Percentiles rank a stretch among this genome's conserved stretches.
phyloP scores from a whole-genome alignment of 768 basidiomycete genomes.

The Tulasnella sp. region DNA sequence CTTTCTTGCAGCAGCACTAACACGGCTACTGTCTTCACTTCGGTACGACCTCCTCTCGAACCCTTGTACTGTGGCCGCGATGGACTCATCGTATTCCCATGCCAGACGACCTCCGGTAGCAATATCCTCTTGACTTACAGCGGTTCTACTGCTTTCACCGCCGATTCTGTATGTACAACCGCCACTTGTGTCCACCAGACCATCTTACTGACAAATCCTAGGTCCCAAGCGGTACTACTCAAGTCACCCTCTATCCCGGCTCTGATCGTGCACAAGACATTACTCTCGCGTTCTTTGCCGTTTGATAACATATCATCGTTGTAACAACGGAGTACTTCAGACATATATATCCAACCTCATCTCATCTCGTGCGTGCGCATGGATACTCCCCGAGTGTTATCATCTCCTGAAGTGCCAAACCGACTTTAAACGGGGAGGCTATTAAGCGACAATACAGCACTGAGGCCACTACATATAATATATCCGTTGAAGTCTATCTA shows the following conservation, averaged over 20 bases:
- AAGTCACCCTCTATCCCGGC: constrained; percentile 7
- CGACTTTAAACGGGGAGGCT: too few relatives aligned
- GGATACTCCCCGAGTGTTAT: too few relatives aligned
- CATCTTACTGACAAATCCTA: not conserved
- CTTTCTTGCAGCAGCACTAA: constrained; percentile 42
- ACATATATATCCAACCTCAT: too few relatives aligned
- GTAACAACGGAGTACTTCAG: too few relatives aligned
- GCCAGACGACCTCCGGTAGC: constrained; percentile 39
- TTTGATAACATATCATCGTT: not conserved
- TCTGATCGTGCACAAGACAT: constrained; percentile 1
- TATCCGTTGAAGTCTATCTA: too few relatives aligned
- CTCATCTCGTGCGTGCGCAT: too few relatives aligned
- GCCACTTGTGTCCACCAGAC: not conserved
- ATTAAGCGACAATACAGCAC: too few relatives aligned
- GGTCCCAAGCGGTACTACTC: constrained; percentile 14
- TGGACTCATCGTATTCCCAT: not conserved
- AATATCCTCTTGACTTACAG: constrained; percentile 38
- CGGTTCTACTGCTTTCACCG: constrained; percentile 41
- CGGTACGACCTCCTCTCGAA: constrained; percentile 29
- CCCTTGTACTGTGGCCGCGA: not conserved
- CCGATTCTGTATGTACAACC: constrained; percentile 26
- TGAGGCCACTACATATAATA: too few relatives aligned
- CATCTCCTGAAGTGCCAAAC: too few relatives aligned
- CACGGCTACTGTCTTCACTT: constrained; percentile 36
- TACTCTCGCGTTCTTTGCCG: not conserved